Evolutionary conservation across 2,329 filamentous ascomycete species (phyloP).

Genomic region (Hirsutella thompsonii): DNA sequence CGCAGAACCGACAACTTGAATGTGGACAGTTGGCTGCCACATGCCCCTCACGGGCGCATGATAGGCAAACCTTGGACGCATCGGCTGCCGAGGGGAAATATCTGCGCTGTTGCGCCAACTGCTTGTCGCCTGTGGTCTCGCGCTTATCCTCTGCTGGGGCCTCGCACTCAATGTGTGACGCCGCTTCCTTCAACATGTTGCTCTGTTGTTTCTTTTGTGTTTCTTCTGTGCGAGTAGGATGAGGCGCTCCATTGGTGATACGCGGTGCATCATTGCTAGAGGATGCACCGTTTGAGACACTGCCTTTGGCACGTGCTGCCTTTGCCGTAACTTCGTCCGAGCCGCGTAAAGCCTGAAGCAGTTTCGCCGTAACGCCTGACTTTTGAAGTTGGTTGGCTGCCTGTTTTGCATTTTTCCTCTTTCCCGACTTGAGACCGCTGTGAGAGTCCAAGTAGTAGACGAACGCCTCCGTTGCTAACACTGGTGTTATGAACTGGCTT

Average conservation of each 20-base stretch:
- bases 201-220: too few species aligned
- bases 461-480: constrained; percentile 13
- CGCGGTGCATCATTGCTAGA: too few species aligned
- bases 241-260: too few species aligned
- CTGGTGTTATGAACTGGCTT: constrained; percentile 10
- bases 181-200: too few species aligned
- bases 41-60: constrained; percentile 38
- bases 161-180: too few species aligned
- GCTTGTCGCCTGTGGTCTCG: constrained; percentile 15
- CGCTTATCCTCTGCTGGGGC: too few species aligned
- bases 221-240: too few species aligned
- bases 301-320: background rate
- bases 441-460: constrained; percentile 16
- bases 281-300: background rate
- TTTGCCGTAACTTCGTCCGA: background rate
- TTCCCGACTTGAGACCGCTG: constrained; percentile 15
- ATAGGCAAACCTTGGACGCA: constrained; percentile 32
- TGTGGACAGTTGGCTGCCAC: constrained; percentile 28
- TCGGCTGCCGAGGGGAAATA: constrained; percentile 39
- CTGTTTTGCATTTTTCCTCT: constrained; percentile 19
- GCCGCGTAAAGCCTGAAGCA: constrained; percentile 8
- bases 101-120: constrained; percentile 24
- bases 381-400: constrained; percentile 14
- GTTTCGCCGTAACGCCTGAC: constrained; percentile 11
- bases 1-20: constrained; percentile 34